Evolutionary conservation across 768 basidiomycete species (phyloP).

Genomic region (Exidia glandulosa): DNA sequence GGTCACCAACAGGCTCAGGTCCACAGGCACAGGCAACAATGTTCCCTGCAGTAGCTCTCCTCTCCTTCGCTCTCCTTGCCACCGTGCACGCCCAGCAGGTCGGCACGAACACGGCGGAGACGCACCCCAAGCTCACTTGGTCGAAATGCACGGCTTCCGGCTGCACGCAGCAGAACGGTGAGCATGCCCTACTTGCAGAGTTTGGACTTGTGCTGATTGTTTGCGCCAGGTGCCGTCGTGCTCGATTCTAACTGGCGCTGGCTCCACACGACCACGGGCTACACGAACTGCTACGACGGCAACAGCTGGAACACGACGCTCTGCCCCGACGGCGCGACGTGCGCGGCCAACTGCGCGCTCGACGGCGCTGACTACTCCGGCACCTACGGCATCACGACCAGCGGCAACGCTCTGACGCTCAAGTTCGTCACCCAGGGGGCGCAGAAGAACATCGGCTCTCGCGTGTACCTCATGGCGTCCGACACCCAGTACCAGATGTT

Average conservation of each 20-base stretch:
- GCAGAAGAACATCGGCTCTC: conserved; percentile 20
- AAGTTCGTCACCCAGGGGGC: conserved; percentile 19
- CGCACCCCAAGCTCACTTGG: no score
- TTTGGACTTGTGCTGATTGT: no score
- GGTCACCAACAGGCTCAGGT: no score
- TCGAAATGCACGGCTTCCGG: no score
- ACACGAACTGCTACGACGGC: conserved; percentile 26
- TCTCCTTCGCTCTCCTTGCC: no score
- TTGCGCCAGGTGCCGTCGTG: not conserved
- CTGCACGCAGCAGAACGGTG: no score
- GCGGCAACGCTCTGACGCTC: conserved; percentile 20
- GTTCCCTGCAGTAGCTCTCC: no score
- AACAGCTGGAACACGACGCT: conserved; percentile 10
- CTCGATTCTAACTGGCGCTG: conserved; percentile 9
- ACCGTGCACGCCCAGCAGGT: no score
- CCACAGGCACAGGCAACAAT: no score
- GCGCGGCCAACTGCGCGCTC: conserved; percentile 12
- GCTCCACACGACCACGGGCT: conserved; percentile 9
- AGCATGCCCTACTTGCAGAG: no score
- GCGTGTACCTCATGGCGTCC: conserved; percentile 37
- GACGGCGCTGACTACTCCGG: conserved; percentile 24
- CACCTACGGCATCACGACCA: conserved; percentile 23
- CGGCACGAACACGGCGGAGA: no score
- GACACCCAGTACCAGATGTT: conserved; percentile 35
- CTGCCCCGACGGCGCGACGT: conserved; percentile 7